Evolutionary conservation across 345 rosid species (phyloP), one percentile per base, ranked within the genome.

Genomic region (Capsella bursapastoris): DNA sequence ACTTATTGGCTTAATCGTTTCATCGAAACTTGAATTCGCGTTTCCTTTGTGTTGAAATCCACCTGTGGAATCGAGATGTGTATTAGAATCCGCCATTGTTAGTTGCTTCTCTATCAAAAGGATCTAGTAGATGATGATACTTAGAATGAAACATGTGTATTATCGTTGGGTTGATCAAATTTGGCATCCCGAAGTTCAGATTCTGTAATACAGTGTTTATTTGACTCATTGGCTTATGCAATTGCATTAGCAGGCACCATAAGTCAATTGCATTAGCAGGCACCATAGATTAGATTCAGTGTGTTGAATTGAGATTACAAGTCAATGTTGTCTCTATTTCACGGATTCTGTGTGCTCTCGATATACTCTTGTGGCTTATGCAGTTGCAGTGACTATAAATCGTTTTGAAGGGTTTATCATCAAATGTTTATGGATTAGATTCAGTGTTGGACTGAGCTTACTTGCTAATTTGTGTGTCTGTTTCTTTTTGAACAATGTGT

Each of bases 211-310:
- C 28, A 50, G 43, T 12, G 5, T 71, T 70, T 34, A 11, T 47
- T 32, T 28, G 14, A 57, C 40, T 13, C 15, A 16, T 44, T 68
- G 55, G 62, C 28, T 15, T 31, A 40, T 16, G 57, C 14, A 60
- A 52, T 32, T 70, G 45, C 48, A 31, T 35, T 31, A 72, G 58
- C 15, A 8, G 5, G 27, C 6, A 34, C 57, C 25, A 47, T 6
- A 44, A n/a, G 10, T 57, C 22, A 0, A 57, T 70, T 45, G 44
- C 14, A 41, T 58, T 31, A 4, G 11, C 34, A n/a, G 11, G 59
- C 51, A 40, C 22, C 48, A 51, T 75, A 56, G 63, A 74, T 58
- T 66, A 28, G 66, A 48, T 57, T 34, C 44, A 57, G 1, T 62
- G 15, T 7, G 48, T 71, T 8, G 75, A 18, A 31, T 40, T 63